Conservation (phyloP, 1,284 basidiomycete genomes). For the Rhodotorula sp. region DNA sequence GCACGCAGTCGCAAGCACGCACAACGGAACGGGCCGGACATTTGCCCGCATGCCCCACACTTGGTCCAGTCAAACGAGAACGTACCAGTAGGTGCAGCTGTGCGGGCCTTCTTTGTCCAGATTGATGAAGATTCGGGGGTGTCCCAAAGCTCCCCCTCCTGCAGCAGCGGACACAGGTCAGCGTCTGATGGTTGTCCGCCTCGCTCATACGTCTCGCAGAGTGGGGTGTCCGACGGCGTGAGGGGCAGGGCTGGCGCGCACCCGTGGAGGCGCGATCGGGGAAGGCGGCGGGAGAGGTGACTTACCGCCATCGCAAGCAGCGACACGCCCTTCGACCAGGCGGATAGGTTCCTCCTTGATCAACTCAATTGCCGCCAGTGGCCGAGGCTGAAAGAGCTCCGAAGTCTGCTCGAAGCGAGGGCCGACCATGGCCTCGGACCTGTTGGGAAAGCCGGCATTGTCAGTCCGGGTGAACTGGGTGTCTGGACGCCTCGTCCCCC, state of each 20-base stretch:
- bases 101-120: constrained; percentile 66
- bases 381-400: constrained; percentile 80
- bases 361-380: constrained; percentile 87
- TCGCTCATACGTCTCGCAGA: too few species aligned
- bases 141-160: constrained; percentile 95
- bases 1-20: too few species aligned
- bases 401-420: constrained; percentile 89
- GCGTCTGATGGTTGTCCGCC: too few species aligned
- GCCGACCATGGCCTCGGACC: constrained; percentile 52
- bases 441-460: not conserved
- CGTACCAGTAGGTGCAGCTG: constrained; percentile 73
- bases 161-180: constrained; percentile 5
- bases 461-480: not conserved
- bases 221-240: not conserved
- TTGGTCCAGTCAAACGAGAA: constrained; percentile 24
- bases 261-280: not conserved
- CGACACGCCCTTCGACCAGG: constrained; percentile 74
- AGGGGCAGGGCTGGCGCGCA: not conserved
- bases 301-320: constrained; percentile 90
- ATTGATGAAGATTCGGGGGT: constrained; percentile 93
- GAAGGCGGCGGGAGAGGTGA: not conserved
- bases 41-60: too few species aligned
- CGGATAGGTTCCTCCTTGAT: constrained; percentile 81
- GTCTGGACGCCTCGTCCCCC: too few species aligned
- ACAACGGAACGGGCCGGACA: too few species aligned